Evolutionary conservation across 768 basidiomycete genomes (phyloP).

Genomic region (Pulveroboletus sp.): DNA sequence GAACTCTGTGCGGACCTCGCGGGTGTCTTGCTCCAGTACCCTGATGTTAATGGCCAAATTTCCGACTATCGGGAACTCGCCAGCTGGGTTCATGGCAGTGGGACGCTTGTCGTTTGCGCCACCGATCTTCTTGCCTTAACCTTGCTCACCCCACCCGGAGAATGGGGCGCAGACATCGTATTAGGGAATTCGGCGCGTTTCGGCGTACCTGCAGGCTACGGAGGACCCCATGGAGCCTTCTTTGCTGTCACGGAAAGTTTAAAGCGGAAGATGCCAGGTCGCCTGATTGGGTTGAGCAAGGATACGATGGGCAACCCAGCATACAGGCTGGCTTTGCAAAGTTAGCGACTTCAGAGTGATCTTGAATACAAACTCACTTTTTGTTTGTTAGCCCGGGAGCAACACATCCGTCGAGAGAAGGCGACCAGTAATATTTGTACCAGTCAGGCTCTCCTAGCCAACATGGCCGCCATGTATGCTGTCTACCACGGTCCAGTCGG

Average conservation of each 20-base stretch:
- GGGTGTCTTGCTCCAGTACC: constrained; percentile 91
- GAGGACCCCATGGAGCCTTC: constrained; percentile 96
- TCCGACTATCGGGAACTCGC: constrained; percentile 68
- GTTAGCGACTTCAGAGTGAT: constrained; percentile 43
- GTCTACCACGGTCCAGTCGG: constrained; percentile 93
- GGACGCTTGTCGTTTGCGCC: constrained; percentile 82
- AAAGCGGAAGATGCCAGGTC: constrained; percentile 98
- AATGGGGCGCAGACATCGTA: constrained; percentile 98
- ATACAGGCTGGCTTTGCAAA: constrained; percentile 91
- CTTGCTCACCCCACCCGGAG: constrained; percentile 90
- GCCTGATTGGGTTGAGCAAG: constrained; percentile 86
- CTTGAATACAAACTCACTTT: constrained; percentile 7
- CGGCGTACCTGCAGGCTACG: constrained; percentile 95
- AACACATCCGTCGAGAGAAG: constrained; percentile 96
- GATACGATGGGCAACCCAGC: constrained; percentile 83
- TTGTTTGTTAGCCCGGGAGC: constrained; percentile 78
- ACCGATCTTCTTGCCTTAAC: constrained; percentile 93
- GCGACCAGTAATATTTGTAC: constrained; percentile 99
- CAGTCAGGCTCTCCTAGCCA: constrained; percentile 94
- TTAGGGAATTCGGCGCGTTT: constrained; percentile 95
- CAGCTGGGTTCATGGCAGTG: constrained; percentile 61
- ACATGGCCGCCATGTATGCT: constrained; percentile 99
- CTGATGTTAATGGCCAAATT: constrained; percentile 82
- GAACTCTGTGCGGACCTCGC: constrained; percentile 61
- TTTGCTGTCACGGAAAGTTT: constrained; percentile 89